These are phyloP conservation scores for Neurospora terricola DNA, from an alignment of 495 filamentous ascomycete genomes.

Conservation along the genomic window DNA sequence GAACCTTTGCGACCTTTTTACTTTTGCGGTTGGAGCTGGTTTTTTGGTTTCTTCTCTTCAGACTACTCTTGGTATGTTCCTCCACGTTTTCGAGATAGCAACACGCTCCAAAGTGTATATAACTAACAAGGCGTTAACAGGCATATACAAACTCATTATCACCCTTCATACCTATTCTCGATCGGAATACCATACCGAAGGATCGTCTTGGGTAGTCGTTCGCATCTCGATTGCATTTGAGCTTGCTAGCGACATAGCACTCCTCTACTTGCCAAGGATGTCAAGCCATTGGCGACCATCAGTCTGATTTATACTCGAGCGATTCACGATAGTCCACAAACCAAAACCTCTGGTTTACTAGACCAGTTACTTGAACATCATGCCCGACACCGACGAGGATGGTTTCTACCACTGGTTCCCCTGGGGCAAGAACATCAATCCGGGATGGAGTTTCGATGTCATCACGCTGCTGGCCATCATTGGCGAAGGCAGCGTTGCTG, in stretches of 20 bases:
- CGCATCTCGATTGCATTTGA: not conserved
- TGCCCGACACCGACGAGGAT: constrained; percentile 11
- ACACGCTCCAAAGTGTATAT: not conserved
- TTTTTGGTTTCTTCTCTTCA: not conserved
- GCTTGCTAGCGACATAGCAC: not conserved
- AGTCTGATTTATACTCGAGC: not conserved
- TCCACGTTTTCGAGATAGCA: not conserved
- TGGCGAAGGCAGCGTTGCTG: constrained; percentile 47
- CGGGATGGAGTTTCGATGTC: constrained; percentile 48
- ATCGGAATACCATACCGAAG: not conserved
- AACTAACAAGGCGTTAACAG: not conserved
- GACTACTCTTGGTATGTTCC: not conserved
- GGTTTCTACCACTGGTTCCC: constrained; percentile 27
- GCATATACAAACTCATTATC: not conserved
- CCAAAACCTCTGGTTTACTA: not conserved
- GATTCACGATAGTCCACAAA: not conserved
- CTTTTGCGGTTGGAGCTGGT: not conserved
- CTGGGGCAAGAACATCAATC: constrained; percentile 19
- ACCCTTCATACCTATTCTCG: not conserved
- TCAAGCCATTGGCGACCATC: not conserved
- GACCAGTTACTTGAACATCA: constrained; percentile 1
- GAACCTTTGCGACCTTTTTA: not conserved
- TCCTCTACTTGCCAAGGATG: not conserved
- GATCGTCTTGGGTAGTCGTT: not conserved
- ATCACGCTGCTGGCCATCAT: constrained; percentile 55